These are phyloP conservation scores for Saturnispora bothae DNA, from an alignment of 805 yeast species.

Conservation along the genomic window DNA sequence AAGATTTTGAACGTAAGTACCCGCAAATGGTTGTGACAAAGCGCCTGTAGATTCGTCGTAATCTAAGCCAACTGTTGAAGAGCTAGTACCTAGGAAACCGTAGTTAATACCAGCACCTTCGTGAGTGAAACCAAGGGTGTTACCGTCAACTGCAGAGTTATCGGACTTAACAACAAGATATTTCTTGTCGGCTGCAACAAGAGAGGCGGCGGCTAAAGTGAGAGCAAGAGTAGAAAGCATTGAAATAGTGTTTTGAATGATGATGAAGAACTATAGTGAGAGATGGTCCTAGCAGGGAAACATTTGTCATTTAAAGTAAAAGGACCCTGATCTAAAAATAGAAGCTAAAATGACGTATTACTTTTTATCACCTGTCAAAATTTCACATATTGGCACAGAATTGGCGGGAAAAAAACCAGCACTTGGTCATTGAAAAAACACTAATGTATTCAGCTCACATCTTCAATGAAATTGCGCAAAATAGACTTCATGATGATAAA, in stretches of 20 bases:
- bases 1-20: neutral
- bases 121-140: constrained; percentile 25
- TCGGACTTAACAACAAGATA: constrained; percentile 21
- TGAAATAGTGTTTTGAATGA: neutral
- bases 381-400: neutral
- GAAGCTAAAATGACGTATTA: neutral
- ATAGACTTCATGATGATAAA: no score
- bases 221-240: constrained; percentile 9
- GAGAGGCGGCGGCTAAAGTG: constrained; percentile 9
- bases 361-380: neutral
- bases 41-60: constrained; percentile 14
- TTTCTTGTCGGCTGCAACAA: constrained; percentile 14
- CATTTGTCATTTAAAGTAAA: no score
- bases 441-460: no score
- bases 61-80: neutral
- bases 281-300: no score
- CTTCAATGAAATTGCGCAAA: no score
- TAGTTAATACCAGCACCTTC: constrained; percentile 42
- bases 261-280: no score
- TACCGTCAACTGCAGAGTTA: constrained; percentile 21
- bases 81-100: constrained; percentile 19
- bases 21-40: constrained; percentile 3
- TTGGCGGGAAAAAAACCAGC: neutral
- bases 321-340: neutral
- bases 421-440: no score